Evolutionary conservation across 1,284 basidiomycete genomes (phyloP).

Genomic region (Sutorius eximius): DNA sequence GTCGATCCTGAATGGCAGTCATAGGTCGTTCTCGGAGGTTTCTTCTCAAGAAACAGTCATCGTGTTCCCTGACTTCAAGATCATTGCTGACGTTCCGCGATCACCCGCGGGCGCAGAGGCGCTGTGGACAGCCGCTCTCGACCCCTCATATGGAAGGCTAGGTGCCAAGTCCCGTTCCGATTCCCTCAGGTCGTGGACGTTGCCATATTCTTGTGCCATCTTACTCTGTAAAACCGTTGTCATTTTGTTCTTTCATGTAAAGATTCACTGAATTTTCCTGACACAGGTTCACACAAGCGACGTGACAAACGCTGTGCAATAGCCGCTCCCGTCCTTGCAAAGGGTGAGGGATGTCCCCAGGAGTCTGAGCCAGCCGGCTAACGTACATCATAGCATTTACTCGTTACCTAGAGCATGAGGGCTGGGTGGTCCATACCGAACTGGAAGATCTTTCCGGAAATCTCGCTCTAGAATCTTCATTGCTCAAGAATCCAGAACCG

Average conservation of each 20-base stretch:
- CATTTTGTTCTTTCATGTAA: background rate
- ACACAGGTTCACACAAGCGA: slow-evolving; percentile 84
- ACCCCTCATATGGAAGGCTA: slow-evolving; percentile 51
- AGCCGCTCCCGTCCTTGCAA: slow-evolving; percentile 80
- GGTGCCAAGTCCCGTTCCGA: slow-evolving; percentile 45
- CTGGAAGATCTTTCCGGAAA: slow-evolving; percentile 64
- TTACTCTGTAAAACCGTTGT: slow-evolving; percentile 67
- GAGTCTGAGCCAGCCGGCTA: background rate
- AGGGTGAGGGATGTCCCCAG: slow-evolving; percentile 43
- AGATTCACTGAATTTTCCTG: background rate
- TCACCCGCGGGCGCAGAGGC: slow-evolving; percentile 64
- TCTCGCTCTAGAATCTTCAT: slow-evolving; percentile 53
- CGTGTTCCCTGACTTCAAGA: slow-evolving; percentile 88
- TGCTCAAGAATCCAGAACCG: slow-evolving; percentile 39
- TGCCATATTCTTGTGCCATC: slow-evolving; percentile 75
- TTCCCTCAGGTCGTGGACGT: slow-evolving; percentile 64
- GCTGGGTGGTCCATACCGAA: slow-evolving; percentile 76
- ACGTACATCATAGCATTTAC: slow-evolving; percentile 51
- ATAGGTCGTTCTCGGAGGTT: slow-evolving; percentile 61
- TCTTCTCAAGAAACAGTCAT: slow-evolving; percentile 71
- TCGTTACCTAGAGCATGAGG: slow-evolving; percentile 57
- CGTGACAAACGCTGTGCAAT: slow-evolving; percentile 89
- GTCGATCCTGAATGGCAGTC: slow-evolving; percentile 81
- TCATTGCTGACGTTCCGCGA: slow-evolving; percentile 68
- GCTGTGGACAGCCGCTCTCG: slow-evolving; percentile 65